A percentile compares a stretch with the other conserved stretches of the same genome.
These are phyloP conservation scores for Xenoacremonium recifei DNA, from an alignment of 2,329 filamentous ascomycete species.

Conservation along the genomic window DNA sequence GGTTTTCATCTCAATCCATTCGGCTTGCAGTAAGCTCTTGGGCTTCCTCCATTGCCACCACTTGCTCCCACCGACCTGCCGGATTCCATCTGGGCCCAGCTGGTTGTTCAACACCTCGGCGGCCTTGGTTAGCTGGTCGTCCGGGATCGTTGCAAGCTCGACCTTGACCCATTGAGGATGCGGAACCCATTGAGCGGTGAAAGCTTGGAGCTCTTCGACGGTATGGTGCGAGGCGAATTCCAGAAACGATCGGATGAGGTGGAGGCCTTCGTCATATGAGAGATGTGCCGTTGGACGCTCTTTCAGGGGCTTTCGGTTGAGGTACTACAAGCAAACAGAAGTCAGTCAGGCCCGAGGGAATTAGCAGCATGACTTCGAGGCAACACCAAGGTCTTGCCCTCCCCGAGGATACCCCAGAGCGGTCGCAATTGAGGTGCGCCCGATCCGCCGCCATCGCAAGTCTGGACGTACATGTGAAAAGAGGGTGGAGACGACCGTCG, in stretches of 20 bases:
- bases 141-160: slow-evolving; percentile 65
- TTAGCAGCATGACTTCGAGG: no score
- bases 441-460: no score
- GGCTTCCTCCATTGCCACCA: slow-evolving; percentile 90
- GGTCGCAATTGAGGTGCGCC: no score
- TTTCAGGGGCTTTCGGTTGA: slow-evolving; percentile 72
- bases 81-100: slow-evolving; percentile 73
- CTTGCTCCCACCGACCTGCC: slow-evolving; percentile 72
- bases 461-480: slow-evolving; percentile 70
- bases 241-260: slow-evolving; percentile 84
- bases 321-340: slow-evolving; percentile 55
- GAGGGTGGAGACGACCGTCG: slow-evolving; percentile 82
- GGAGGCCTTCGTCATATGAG: slow-evolving; percentile 89
- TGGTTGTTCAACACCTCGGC: slow-evolving; percentile 69
- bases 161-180: slow-evolving; percentile 84
- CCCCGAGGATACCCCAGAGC: background rate
- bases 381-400: background rate
- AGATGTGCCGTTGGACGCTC: slow-evolving; percentile 87
- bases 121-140: slow-evolving; percentile 61
- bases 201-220: slow-evolving; percentile 89
- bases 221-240: slow-evolving; percentile 82
- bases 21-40: slow-evolving; percentile 66
- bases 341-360: background rate
- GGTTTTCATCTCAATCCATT: slow-evolving; percentile 95
- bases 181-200: slow-evolving; percentile 90